Base-by-base conservation (phyloP, 176 grass and related monocot genomes). In the Miscanthus lutarioriparius region DNA sequence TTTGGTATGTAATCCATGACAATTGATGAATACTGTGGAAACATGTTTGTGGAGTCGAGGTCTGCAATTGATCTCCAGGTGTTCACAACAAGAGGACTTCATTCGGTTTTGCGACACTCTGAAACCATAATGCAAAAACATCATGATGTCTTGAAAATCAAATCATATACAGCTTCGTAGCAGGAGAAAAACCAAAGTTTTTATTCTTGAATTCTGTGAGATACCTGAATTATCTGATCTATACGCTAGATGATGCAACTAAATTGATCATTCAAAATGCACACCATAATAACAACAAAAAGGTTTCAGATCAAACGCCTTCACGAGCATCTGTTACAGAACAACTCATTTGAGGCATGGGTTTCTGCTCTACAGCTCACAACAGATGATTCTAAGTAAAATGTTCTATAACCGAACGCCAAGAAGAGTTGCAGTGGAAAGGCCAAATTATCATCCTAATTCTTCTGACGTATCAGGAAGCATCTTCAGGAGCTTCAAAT, bases 391-490 rank as follows among this genome's bases (percentile, higher is more conserved):
- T 62, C 72, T 77, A 82, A 54, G 53, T 71, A 80, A 83, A 40
- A 37, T 53, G 62, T 80, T 53, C 63, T 87, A n/a, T n/a, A 37
- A 23, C 22, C 0, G 33, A 71, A 63, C 11, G 13, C 40, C 7
- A 74, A 10, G 47, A 37, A 23, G 74, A 69, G 6, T 61, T 27
- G 47, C 26, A 6, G 13, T 30, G 0, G 1, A 17, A 61, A 72
- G 37, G 45, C 56, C 68, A 27, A 85, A 75, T n/a, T 27, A 79
- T 26, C 82, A 80, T 84, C 64, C 64, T 80, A 80, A 17, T 65
- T 80, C 77, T 65, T 63, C 68, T 32, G 14, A 27, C 26, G 35
- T 84, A 80, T 56, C 64, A 86, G 11, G 71, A 70, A 12, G 41
- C 20, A 64, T 84, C 44, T 80, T 76, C 40, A 35, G 26, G 32